A percentile compares a stretch with the other conserved stretches of the same genome.
Conservation (phyloP, 2,329 filamentous ascomycete species). For the Aphanocladium album region DNA sequence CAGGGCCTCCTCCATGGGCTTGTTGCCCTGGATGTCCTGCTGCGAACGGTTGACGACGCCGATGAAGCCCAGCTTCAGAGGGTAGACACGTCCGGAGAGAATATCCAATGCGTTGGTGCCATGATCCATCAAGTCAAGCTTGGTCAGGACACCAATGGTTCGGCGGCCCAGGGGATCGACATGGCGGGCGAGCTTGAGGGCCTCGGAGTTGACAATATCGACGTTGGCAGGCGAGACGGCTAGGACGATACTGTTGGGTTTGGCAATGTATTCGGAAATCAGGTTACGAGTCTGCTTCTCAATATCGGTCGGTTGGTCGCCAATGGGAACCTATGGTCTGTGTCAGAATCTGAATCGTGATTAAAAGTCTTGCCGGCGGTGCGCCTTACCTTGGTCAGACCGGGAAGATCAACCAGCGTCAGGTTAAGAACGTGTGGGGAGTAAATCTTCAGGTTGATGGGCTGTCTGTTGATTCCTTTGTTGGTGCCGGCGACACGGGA, state of each 20-base stretch:
- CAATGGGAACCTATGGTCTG: constrained; percentile 72
- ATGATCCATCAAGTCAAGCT: constrained; percentile 97
- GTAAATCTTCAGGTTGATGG: constrained; percentile 98
- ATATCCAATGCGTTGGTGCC: constrained; percentile 97
- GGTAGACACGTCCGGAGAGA: constrained; percentile 93
- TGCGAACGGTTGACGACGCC: constrained; percentile 97
- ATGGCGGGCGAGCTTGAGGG: constrained; percentile 91
- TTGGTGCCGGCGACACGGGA: constrained; percentile 87
- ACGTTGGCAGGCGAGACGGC: constrained; percentile 97
- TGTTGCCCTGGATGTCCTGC: constrained; percentile 94
- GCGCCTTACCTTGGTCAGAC: constrained; percentile 75
- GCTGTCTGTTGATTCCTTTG: constrained; percentile 95
- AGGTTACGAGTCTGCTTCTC: constrained; percentile 97
- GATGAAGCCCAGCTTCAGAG: constrained; percentile 94
- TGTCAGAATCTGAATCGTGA: not conserved
- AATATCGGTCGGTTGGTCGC: constrained; percentile 94
- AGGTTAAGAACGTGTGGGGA: constrained; percentile 94
- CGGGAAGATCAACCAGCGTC: constrained; percentile 92
- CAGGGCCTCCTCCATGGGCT: constrained; percentile 88
- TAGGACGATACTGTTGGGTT: constrained; percentile 96
- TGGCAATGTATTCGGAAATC: constrained; percentile 97
- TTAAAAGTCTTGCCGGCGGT: not conserved
- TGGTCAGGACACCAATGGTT: constrained; percentile 95
- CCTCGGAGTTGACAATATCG: constrained; percentile 97
- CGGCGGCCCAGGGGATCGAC: constrained; percentile 90